Percentiles rank a stretch among this genome's conserved stretches.
phyloP scores from a whole-genome alignment of 2,329 filamentous ascomycete species.

The Pseudocercospora crystallina region DNA sequence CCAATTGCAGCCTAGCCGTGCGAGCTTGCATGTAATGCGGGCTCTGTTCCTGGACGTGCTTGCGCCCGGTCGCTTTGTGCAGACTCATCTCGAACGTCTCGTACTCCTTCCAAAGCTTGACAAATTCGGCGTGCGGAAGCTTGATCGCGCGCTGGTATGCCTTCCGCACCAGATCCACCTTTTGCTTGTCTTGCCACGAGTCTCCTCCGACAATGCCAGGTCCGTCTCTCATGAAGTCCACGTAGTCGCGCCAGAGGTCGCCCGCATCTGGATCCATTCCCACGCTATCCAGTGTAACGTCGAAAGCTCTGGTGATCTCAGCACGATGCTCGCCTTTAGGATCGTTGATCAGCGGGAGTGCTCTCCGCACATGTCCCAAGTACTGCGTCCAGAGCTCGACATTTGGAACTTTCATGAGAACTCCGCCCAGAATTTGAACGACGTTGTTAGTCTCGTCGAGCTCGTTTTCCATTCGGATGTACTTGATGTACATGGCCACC shows the following conservation, averaged over 20 bases:
- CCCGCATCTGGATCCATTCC: slow-evolving; percentile 90
- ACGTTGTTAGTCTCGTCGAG: slow-evolving; percentile 78
- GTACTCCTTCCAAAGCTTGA: slow-evolving; percentile 93
- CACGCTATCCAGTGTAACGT: slow-evolving; percentile 85
- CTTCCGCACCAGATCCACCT: slow-evolving; percentile 91
- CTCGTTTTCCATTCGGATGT: slow-evolving; percentile 84
- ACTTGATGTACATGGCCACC: slow-evolving; percentile 90
- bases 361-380: slow-evolving; percentile 88
- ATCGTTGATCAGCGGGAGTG: slow-evolving; percentile 84
- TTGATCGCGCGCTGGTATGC: slow-evolving; percentile 88
- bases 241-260: slow-evolving; percentile 89
- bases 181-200: slow-evolving; percentile 95
- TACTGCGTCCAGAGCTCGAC: slow-evolving; percentile 91
- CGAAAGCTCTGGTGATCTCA: slow-evolving; percentile 82
- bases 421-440: slow-evolving; percentile 79
- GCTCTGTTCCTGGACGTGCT: slow-evolving; percentile 90
- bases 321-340: slow-evolving; percentile 72
- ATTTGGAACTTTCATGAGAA: slow-evolving; percentile 75
- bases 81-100: slow-evolving; percentile 92
- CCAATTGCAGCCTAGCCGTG: slow-evolving; percentile 83
- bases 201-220: slow-evolving; percentile 77
- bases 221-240: slow-evolving; percentile 85
- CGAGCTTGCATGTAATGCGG: slow-evolving; percentile 95
- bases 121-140: slow-evolving; percentile 79
- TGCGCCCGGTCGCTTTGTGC: slow-evolving; percentile 90